These are phyloP conservation scores for Phlyctochytrium bullatum DNA, from an alignment of 192 early-diverging fungal genomes.

Conservation along the genomic window DNA sequence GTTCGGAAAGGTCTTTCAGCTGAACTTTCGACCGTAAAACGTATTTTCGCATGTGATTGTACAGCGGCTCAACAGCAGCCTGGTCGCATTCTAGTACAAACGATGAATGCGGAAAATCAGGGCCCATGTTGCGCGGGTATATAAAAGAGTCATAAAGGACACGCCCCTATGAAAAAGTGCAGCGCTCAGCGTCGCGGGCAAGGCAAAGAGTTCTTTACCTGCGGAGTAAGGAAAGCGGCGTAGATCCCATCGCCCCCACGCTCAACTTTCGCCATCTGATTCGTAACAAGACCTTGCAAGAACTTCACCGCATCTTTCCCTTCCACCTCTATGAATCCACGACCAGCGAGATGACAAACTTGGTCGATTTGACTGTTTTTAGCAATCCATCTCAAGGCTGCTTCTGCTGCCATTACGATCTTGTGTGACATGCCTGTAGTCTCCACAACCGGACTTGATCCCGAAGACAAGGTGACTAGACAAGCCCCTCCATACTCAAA, in stretches of 20 bases:
- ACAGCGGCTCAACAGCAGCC: slow-evolving; percentile 46
- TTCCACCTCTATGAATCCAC: slow-evolving; percentile 30
- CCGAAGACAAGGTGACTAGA: too few relatives aligned
- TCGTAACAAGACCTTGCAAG: slow-evolving; percentile 88
- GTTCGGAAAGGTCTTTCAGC: slow-evolving; percentile 62
- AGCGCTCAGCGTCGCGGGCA: background rate
- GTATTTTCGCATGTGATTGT: slow-evolving; percentile 73
- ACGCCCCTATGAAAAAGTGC: slow-evolving; percentile 62
- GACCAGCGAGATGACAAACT: background rate
- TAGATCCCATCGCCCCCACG: slow-evolving; percentile 74
- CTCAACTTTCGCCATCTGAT: slow-evolving; percentile 74
- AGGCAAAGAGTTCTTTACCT: slow-evolving; percentile 36
- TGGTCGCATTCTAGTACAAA: slow-evolving; percentile 79
- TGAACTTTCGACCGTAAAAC: slow-evolving; percentile 73
- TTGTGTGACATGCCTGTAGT: too few relatives aligned
- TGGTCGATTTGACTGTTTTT: too few relatives aligned
- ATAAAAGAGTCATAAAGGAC: slow-evolving; percentile 88
- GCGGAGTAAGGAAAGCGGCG: slow-evolving; percentile 77
- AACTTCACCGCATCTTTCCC: slow-evolving; percentile 80
- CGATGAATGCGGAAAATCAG: slow-evolving; percentile 61
- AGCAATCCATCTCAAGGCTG: background rate
- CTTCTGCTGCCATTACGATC: background rate
- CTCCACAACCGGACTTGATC: too few relatives aligned
- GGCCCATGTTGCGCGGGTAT: slow-evolving; percentile 64
- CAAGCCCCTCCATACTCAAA: too few relatives aligned